Conservation (phyloP, 176 grass and related monocot genomes). For the Triticum urartu region DNA sequence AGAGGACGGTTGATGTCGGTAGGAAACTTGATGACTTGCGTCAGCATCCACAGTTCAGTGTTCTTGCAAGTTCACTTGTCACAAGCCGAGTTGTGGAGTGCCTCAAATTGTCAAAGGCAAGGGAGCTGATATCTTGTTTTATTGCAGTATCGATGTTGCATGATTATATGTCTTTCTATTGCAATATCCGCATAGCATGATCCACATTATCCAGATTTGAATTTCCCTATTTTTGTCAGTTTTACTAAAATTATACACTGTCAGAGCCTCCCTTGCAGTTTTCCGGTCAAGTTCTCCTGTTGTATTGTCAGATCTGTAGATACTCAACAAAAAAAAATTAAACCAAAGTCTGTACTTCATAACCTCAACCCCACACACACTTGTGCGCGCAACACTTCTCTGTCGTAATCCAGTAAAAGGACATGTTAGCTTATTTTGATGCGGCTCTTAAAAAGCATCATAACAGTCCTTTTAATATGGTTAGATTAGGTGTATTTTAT, state of each 20-base stretch:
- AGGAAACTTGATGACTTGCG: conserved; percentile 75
- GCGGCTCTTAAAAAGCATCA: conserved; percentile 1
- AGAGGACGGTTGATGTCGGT: conserved; percentile 67
- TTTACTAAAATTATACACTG: not conserved
- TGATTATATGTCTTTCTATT: not conserved
- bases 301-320: not conserved
- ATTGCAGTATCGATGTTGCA: not conserved
- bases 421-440: not conserved
- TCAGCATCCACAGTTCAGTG: conserved; percentile 71
- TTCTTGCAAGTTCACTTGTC: conserved; percentile 68
- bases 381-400: not conserved
- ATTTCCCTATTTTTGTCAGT: not conserved
- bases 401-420: not conserved
- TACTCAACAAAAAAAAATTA: conserved; percentile 1
- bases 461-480: not conserved
- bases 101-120: conserved; percentile 81
- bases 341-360: not conserved
- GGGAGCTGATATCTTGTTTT: conserved; percentile 14
- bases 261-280: not conserved
- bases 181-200: not conserved
- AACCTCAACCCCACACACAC: not conserved
- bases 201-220: conserved; percentile 7
- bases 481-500: conserved; percentile 15
- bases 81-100: conserved; percentile 63
- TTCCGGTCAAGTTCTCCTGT: not conserved